phyloP scores from a whole-genome alignment of 306 rosid species.

The Ammopiptanthus mongolicus region DNA sequence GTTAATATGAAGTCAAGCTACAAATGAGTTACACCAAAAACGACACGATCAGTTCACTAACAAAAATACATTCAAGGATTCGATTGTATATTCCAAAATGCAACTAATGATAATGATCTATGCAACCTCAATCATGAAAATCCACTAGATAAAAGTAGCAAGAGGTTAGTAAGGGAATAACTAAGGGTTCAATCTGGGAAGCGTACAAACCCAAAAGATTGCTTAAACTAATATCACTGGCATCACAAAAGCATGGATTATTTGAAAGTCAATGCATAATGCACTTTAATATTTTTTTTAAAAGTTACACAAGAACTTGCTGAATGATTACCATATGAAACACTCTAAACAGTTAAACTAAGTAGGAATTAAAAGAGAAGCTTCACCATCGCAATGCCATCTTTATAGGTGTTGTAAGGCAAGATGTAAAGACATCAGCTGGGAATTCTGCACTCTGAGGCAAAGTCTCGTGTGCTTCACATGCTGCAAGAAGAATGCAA shows the following conservation, averaged over 20 bases:
- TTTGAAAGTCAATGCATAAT: neutral
- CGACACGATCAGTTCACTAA: neutral
- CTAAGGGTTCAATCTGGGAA: neutral
- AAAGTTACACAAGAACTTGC: neutral
- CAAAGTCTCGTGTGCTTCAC: conserved; percentile 95
- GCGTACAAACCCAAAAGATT: neutral
- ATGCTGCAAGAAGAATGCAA: conserved; percentile 96
- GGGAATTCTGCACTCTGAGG: conserved; percentile 99
- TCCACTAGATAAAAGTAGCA: neutral
- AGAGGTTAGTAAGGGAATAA: neutral
- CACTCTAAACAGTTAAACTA: neutral
- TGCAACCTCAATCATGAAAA: neutral
- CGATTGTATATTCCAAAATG: neutral
- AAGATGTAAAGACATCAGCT: conserved; percentile 94
- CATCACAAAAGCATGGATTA: neutral
- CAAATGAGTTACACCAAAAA: neutral
- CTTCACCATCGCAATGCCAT: conserved; percentile 96
- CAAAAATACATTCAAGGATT: neutral
- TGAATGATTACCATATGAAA: neutral
- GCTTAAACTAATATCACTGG: neutral
- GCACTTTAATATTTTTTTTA: neutral
- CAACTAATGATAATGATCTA: neutral
- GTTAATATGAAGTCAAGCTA: neutral
- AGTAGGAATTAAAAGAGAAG: conserved; percentile 21
- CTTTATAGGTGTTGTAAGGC: conserved; percentile 98